Evolutionary conservation across 1,284 basidiomycete species (phyloP).

Genomic region (Malassezia slooffiae): DNA sequence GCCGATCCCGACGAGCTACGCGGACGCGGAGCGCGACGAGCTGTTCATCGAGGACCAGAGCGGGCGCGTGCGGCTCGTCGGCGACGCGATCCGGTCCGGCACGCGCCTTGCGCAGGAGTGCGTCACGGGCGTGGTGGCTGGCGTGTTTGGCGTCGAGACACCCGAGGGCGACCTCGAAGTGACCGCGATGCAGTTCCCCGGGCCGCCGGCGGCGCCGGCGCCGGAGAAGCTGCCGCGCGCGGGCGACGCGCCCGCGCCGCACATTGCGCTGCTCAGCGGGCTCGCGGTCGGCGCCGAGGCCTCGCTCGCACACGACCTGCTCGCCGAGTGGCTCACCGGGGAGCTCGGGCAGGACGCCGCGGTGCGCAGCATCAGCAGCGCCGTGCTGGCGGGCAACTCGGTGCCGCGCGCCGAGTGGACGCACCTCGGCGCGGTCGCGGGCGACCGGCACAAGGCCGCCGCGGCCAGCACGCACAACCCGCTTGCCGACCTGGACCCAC

Average conservation of each 20-base stretch:
- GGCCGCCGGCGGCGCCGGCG: conserved; percentile 33
- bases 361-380: conserved; percentile 20
- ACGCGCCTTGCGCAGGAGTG: conserved; percentile 19
- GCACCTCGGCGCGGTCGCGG: conserved; percentile 10
- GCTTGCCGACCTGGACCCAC: conserved; percentile 7
- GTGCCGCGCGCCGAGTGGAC: conserved; percentile 17
- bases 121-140: conserved; percentile 60
- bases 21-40: conserved; percentile 62
- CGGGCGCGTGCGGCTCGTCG: conserved; percentile 77
- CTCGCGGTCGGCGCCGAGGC: conserved; percentile 51
- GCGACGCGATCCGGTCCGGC: conserved; percentile 50
- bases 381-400: conserved; percentile 35
- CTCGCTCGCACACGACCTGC: conserved; percentile 22
- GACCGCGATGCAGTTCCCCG: conserved; percentile 75
- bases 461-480: background rate
- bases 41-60: conserved; percentile 91
- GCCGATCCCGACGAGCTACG: conserved; percentile 42
- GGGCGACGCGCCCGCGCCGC: background rate
- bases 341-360: conserved; percentile 56
- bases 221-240: background rate
- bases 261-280: conserved; percentile 31
- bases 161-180: conserved; percentile 84
- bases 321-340: conserved; percentile 67
- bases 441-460: background rate
- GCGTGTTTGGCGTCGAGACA: conserved; percentile 79